Base-by-base conservation (phyloP, 306 rosid genomes). In the Vigna nakashimae region DNA sequence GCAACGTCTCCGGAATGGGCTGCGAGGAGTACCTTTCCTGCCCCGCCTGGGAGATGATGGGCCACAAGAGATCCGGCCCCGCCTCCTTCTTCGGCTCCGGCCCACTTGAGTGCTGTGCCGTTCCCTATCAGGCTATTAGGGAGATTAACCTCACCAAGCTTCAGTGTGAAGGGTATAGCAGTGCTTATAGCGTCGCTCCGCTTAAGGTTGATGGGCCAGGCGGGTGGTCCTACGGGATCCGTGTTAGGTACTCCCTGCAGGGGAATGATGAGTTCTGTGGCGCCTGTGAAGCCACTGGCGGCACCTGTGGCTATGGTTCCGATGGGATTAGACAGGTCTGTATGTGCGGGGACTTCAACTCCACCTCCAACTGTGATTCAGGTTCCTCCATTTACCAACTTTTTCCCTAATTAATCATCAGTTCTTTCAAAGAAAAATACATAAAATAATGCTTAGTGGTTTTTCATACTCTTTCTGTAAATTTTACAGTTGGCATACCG, bases 151-250 rank as follows among this genome's bases (percentile, higher is more conserved):
- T 96, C 0, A 92, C 87, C 0, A 91, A 79, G 86, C 94, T 96
- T 1, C 83, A 89, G 84, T 96, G 99, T 36, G 96, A 91, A 86
- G 98, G 97, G 56, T 96, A 96, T 26, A 92, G 91, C 10, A 96
- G 99, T 68, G 99, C 97, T 16, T 96, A 91, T 6, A 96, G 64
- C 38, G 80, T 96, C n/a, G 98, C 99, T 3, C 99, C 99, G 0
- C 22, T 92, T 72, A 92, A 87, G 42, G 76, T 92, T 3, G 91
- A 85, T 76, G 98, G 98, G 75, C 86, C 99, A 4, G 57, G 71
- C 18, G 89, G 65, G 18, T 96, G 99, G 99, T 65, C 91, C 1
- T 96, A 91, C 36, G 99, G 99, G 68, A 93, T 96, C 36, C 97
- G 98, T 1, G 91, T 96, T 68, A 90, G 88, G 73, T 96, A 91